Percentiles rank a stretch among this genome's conserved stretches.
Evolutionary conservation across 805 yeast genomes (phyloP).

Genomic region (Barnettozyma siamensis): DNA sequence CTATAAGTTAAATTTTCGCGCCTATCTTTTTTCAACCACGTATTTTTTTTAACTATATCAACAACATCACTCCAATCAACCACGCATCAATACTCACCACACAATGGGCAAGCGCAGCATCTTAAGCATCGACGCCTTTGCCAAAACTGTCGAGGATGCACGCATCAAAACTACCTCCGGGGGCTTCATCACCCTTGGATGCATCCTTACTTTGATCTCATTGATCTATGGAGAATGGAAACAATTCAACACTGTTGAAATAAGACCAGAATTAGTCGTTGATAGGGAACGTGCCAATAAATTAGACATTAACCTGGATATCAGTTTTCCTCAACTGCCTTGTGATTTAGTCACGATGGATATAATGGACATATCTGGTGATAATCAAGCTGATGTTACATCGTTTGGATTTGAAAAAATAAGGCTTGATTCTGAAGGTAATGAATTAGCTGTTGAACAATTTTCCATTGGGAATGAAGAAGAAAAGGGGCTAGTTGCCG

Average conservation of each 20-base stretch:
- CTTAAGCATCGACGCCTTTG: conserved; percentile 77
- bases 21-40: no score
- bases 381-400: conserved; percentile 66
- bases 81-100: no score
- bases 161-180: conserved; percentile 84
- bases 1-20: no score
- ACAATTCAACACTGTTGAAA: conserved; percentile 62
- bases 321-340: conserved; percentile 79
- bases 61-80: no score
- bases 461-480: conserved; percentile 38
- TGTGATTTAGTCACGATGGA: conserved; percentile 81
- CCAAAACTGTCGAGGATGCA: conserved; percentile 93
- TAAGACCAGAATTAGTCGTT: conserved; percentile 81
- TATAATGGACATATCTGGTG: conserved; percentile 86
- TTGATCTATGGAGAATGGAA: conserved; percentile 70
- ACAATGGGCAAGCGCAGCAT: conserved; percentile 25
- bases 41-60: no score
- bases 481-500: conserved; percentile 12
- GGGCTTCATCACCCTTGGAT: conserved; percentile 75
- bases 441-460: conserved; percentile 35
- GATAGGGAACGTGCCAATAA: conserved; percentile 75
- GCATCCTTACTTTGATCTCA: conserved; percentile 54
- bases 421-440: conserved; percentile 53
- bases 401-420: conserved; percentile 67
- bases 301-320: conserved; percentile 73